Base-by-base conservation (phyloP, 371 early-diverging fungal species). In the Mortierella sp. region DNA sequence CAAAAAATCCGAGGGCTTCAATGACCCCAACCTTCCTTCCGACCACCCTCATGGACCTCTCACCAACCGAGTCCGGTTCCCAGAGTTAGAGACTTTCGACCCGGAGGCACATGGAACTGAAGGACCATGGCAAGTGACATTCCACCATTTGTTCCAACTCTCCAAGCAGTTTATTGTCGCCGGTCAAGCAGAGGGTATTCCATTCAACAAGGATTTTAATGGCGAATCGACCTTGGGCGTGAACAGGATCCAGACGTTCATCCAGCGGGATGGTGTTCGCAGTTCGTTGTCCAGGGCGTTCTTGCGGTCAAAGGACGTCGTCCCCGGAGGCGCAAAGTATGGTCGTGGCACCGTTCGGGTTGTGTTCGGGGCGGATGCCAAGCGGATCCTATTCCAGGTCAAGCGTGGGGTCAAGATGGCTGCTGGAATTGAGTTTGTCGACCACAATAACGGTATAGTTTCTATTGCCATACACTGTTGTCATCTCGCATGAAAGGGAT, bases 121-220 rank as follows among this genome's bases (percentile, higher is more conserved):
- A 11, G 86, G 82, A 24, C 86, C 82, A 3, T 85, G 86, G 82
- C 82, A 81, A 52, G 82, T 85, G 34, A 74, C 75, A 19, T 74
- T 54, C 38, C 82, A 80, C 74, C 34, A 76, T 38, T 24, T 85
- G 45, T 70, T 75, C 26, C 74, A 72, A 31, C 8, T 55, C n/a
- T 80, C 84, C 0, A 80, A 57, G 28, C 70, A 73, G 5, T 80
- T 84, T 73, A 70, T 78, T 9, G 60, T 50, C 8, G 86, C 78
- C 19, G 77, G 55, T 38, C 55, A 77, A 21, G 72, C 71, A 16
- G 86, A 81, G 24, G 82, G 86, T 13, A 70, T 81, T 1, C 31
- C 47, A 44, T 57, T 79, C 68, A 85, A 81, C 38, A 79, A 65
- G 38, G 86, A 85, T 45, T 81, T 81, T 45, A 85, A 81, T 70